Evolutionary conservation across 2,329 filamentous ascomycete genomes (phyloP).

Genomic region (Elsinoe batatas): DNA sequence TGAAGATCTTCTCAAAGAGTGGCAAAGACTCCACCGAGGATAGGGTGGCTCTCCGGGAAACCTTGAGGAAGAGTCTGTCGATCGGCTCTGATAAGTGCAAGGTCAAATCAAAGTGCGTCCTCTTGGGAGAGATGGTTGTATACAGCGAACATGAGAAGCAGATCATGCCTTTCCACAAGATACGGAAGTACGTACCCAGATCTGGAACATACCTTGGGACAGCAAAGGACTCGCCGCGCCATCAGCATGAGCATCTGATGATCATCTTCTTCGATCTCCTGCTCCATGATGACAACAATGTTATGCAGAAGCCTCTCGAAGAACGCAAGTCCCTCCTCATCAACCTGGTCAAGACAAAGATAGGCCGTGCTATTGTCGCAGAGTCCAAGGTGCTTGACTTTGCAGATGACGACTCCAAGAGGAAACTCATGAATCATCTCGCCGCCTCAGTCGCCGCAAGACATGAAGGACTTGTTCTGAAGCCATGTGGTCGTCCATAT

Average conservation of each 20-base stretch:
- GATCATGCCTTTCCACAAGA: conserved; percentile 69
- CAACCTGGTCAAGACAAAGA: conserved; percentile 43
- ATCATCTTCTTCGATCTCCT: conserved; percentile 53
- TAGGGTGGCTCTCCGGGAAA: conserved; percentile 50
- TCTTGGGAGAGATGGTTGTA: conserved; percentile 76
- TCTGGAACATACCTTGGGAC: conserved; percentile 61
- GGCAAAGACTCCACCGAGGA: conserved; percentile 80
- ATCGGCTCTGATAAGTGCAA: conserved; percentile 50
- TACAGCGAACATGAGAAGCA: conserved; percentile 57
- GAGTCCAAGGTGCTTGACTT: conserved; percentile 61
- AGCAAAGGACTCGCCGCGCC: conserved; percentile 54
- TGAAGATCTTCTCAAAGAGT: conserved; percentile 86
- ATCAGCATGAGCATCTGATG: conserved; percentile 48
- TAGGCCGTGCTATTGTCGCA: conserved; percentile 58
- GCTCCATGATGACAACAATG: conserved; percentile 44
- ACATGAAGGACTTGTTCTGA: conserved; percentile 73
- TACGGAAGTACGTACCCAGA: conserved; percentile 68
- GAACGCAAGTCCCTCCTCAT: conserved; percentile 53
- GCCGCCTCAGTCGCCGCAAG: conserved; percentile 54
- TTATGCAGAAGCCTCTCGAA: conserved; percentile 46
- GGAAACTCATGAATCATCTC: conserved; percentile 54
- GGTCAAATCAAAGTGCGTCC: conserved; percentile 57
- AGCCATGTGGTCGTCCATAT: conserved; percentile 66
- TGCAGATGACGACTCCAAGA: conserved; percentile 39
- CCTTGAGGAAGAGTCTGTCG: conserved; percentile 54